These are phyloP conservation scores for Westerdykella aurantiaca DNA, from an alignment of 2,329 filamentous ascomycete genomes.

Conservation along the genomic window DNA sequence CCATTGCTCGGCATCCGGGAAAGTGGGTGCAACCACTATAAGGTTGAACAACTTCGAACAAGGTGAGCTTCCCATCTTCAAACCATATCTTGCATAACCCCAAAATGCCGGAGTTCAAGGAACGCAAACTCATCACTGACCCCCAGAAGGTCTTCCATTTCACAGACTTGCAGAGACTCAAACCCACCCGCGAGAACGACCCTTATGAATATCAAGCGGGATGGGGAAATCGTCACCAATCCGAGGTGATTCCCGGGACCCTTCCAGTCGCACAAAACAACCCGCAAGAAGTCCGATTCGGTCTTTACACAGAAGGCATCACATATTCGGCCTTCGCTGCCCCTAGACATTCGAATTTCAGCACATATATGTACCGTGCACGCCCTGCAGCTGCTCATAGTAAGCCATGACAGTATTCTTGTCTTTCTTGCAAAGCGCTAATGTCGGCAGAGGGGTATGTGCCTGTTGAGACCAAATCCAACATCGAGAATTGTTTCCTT, in stretches of 20 bases:
- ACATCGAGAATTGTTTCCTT: slow-evolving; percentile 42
- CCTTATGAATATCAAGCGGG: slow-evolving; percentile 37
- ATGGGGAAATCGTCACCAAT: slow-evolving; percentile 37
- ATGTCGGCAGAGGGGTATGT: slow-evolving; percentile 21
- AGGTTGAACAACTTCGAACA: slow-evolving; percentile 11
- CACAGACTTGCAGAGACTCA: slow-evolving; percentile 35
- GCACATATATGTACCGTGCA: slow-evolving; percentile 43
- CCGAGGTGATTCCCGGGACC: slow-evolving; percentile 41
- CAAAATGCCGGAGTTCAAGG: slow-evolving; percentile 31
- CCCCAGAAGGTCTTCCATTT: slow-evolving; percentile 36
- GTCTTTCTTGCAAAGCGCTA: slow-evolving; percentile 23
- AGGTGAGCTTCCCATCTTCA: slow-evolving; percentile 4
- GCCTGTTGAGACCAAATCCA: slow-evolving; percentile 24
- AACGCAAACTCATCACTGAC: slow-evolving; percentile 33
- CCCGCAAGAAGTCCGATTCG: slow-evolving; percentile 40
- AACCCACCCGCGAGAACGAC: slow-evolving; percentile 35
- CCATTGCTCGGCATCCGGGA: slow-evolving; percentile 13
- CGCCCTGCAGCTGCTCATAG: slow-evolving; percentile 41
- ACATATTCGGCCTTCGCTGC: slow-evolving; percentile 43
- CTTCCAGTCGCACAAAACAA: slow-evolving; percentile 41
- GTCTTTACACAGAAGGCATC: slow-evolving; percentile 44
- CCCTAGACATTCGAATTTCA: slow-evolving; percentile 39
- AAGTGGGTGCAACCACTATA: slow-evolving; percentile 26
- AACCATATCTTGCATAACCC: slow-evolving; percentile 2
- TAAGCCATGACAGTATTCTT: slow-evolving; percentile 11